Evolutionary conservation across 106 monocot genomes (phyloP), one percentile per base, ranked within the genome.

Genomic region (Dendrobium huoshanense): DNA sequence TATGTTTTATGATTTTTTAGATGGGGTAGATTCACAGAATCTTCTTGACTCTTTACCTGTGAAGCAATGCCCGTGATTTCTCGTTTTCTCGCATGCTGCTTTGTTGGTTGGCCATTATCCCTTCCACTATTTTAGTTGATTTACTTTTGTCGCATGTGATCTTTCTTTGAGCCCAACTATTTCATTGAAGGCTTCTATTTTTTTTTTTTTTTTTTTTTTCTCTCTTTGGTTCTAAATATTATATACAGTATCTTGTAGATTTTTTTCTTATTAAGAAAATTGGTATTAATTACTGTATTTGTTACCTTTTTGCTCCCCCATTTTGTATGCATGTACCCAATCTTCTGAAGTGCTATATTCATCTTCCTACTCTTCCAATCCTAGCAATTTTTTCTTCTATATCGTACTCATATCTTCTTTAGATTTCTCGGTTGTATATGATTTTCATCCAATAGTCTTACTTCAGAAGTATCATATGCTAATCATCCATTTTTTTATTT

Each of bases 81-180:
- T n/a, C n/a, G n/a, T n/a, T n/a, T n/a, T n/a, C 17, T 72, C 68
- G 73, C 74, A 82, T 59, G 73, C 81, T 75, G 24, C 58, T 85
- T 80, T 58, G 37, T 70, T 89, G 55, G 89, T 82, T 89, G 86
- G 86, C 82, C 86, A 84, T 89, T 75, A 87, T 15, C 85, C 76
- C 20, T 37, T 67, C 65, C 58, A 24, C 37, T 68, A 27, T 48
- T 31, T 33, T 55, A 75, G 41, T 68, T 80, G 78, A 73, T 88
- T 88, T 77, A 80, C 79, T 85, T 72, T 19, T 79, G 31, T 68
- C 67, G 67, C 75, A 24, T 83, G 80, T 75, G 79, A 74, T 77
- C 42, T 81, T 22, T 49, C 41, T 18, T 19, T 29, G 41, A 54
- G 29, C 27, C 41, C 40, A 41, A 11, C 51, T 72, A 24, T 49